Conservation (phyloP, 192 early-diverging fungal species). For the Podila verticillata region DNA sequence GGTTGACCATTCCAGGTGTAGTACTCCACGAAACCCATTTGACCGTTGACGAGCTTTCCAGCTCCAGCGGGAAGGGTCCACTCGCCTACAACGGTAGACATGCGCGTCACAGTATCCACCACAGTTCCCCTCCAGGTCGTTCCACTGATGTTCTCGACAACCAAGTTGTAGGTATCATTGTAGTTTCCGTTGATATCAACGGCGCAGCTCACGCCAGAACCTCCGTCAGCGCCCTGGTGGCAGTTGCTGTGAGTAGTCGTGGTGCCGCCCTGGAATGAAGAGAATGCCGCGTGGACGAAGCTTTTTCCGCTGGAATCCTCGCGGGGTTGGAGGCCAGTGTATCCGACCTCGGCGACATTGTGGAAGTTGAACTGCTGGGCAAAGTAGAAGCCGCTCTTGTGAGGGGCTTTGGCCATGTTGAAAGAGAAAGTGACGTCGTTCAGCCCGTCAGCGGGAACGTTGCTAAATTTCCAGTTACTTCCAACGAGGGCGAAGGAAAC, state of each 20-base stretch:
- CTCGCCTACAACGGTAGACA: background rate
- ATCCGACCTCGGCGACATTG: background rate
- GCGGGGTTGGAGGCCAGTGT: constrained; percentile 6
- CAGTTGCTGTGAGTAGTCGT: background rate
- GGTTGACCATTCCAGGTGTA: background rate
- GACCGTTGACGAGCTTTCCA: background rate
- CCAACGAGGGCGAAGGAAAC: background rate
- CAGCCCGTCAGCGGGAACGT: constrained; percentile 2
- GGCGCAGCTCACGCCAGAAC: constrained; percentile 1
- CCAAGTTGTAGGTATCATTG: background rate
- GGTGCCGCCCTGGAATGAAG: constrained; percentile 1
- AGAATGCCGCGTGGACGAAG: background rate
- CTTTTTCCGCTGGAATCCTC: background rate
- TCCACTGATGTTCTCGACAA: background rate
- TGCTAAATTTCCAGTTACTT: background rate
- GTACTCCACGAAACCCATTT: constrained; percentile 2
- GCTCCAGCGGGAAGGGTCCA: background rate
- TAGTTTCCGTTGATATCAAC: background rate
- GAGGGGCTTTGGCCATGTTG: constrained; percentile 6
- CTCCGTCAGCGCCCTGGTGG: background rate
- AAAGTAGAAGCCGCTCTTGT: constrained; percentile 1
- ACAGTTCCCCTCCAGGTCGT: constrained; percentile 1
- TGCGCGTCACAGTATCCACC: background rate
- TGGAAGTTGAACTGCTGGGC: constrained; percentile 5
- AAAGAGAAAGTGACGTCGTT: constrained; percentile 3